A percentile compares a stretch with the other conserved stretches of the same genome.
Conservation (phyloP, 2,329 filamentous ascomycete genomes). For the Verticillium nonalfalfae region DNA sequence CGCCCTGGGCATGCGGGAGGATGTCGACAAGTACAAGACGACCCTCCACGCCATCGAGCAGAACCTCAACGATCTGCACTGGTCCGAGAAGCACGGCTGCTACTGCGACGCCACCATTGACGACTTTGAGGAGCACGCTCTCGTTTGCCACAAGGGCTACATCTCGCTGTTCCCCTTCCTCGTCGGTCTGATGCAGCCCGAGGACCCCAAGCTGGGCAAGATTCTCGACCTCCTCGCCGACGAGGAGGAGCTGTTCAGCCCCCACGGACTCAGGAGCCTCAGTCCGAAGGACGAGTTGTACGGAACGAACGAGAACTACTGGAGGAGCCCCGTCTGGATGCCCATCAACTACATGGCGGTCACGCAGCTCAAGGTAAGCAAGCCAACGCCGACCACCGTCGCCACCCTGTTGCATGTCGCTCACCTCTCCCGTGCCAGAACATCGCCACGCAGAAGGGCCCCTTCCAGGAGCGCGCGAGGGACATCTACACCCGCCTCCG, state of each 20-base stretch:
- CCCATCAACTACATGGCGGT: conserved; percentile 91
- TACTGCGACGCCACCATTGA: conserved; percentile 97
- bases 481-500: conserved; percentile 72
- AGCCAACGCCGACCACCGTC: background rate
- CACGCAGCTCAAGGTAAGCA: conserved; percentile 69
- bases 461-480: conserved; percentile 61
- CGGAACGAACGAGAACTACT: conserved; percentile 92
- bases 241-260: conserved; percentile 82
- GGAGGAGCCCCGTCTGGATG: conserved; percentile 91
- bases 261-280: conserved; percentile 81
- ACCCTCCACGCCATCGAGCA: conserved; percentile 71
- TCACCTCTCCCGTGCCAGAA: conserved; percentile 35
- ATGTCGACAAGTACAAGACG: conserved; percentile 64
- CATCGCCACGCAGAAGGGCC: conserved; percentile 58
- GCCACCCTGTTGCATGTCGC: background rate
- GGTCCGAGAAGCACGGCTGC: conserved; percentile 71
- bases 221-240: conserved; percentile 74
- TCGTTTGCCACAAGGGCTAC: conserved; percentile 96
- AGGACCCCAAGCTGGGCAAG: conserved; percentile 68
- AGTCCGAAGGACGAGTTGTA: conserved; percentile 80
- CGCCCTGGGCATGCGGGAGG: conserved; percentile 69
- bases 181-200: conserved; percentile 67
- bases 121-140: conserved; percentile 81
- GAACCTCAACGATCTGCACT: conserved; percentile 92
- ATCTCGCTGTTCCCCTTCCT: conserved; percentile 91